Percentiles rank a stretch among this genome's conserved stretches.
Conservation (phyloP, 495 filamentous ascomycete genomes). For the Pyronema domesticum region DNA sequence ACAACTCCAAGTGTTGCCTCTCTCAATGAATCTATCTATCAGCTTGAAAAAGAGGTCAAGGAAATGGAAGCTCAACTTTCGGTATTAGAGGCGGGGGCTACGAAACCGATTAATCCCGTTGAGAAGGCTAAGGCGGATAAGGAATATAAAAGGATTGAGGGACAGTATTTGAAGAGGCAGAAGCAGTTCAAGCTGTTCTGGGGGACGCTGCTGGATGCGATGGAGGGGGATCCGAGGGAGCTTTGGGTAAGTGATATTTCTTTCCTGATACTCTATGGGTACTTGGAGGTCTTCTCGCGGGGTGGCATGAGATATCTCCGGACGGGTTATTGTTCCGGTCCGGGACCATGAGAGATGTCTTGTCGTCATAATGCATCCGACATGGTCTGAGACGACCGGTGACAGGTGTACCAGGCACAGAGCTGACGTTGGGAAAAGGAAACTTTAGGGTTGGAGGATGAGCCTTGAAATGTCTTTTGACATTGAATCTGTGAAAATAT, state of each 20-base stretch:
- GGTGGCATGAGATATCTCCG: neutral
- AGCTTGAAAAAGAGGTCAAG: conserved; percentile 10
- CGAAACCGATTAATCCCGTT: conserved; percentile 8
- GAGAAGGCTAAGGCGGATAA: conserved; percentile 13
- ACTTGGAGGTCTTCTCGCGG: neutral
- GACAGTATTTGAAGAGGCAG: conserved; percentile 7
- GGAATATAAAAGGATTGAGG: conserved; percentile 13
- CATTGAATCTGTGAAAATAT: neutral
- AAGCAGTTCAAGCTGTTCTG: conserved; percentile 23
- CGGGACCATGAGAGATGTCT: neutral
- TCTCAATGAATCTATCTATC: conserved; percentile 13
- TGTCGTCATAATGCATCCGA: too few species aligned
- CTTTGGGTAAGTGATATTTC: conserved; percentile 21
- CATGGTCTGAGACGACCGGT: too few species aligned
- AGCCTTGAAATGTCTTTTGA: neutral
- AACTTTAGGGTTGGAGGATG: conserved; percentile 1
- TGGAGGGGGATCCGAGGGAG: conserved; percentile 14
- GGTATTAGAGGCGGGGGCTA: conserved; percentile 9
- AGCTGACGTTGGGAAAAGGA: conserved; percentile 1
- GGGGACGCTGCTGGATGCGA: conserved; percentile 18
- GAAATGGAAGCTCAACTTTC: conserved; percentile 6
- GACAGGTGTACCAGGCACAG: neutral
- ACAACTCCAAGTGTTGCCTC: conserved; percentile 14
- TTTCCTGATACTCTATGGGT: neutral
- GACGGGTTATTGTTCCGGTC: neutral